These are phyloP conservation scores for Aphanomyces invadans DNA, from an alignment of 352 stramenopile species.

Conservation along the genomic window DNA sequence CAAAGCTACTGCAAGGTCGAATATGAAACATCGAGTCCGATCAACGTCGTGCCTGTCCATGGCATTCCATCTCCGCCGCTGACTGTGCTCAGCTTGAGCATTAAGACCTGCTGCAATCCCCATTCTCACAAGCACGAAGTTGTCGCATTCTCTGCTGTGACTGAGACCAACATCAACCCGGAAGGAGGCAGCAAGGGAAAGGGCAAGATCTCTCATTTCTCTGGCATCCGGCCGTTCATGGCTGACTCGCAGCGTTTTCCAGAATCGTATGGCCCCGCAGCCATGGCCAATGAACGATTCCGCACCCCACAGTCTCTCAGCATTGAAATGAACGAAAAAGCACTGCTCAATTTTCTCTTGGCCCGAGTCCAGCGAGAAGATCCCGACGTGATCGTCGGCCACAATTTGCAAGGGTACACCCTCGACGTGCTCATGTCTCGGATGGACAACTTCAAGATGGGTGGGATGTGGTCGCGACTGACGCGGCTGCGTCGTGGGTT, in stretches of 20 bases:
- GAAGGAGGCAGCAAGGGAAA: conserved; percentile 35
- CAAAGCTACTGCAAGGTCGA: conserved; percentile 92
- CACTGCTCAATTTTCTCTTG: conserved; percentile 81
- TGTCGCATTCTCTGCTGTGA: conserved; percentile 74
- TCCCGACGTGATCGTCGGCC: conserved; percentile 96
- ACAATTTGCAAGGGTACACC: conserved; percentile 98
- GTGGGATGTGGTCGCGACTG: conserved; percentile 73
- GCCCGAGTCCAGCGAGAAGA: conserved; percentile 93
- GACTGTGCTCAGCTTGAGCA: conserved; percentile 92
- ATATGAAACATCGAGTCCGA: conserved; percentile 87
- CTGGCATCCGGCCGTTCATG: conserved; percentile 66
- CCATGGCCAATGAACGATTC: conserved; percentile 54
- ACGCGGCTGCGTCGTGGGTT: conserved; percentile 71
- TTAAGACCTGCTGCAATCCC: conserved; percentile 97
- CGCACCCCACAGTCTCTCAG: conserved; percentile 37
- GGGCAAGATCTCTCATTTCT: conserved; percentile 68
- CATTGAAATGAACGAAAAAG: conserved; percentile 76
- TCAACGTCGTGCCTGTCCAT: conserved; percentile 80
- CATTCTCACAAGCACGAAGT: conserved; percentile 95
- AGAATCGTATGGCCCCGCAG: conserved; percentile 42
- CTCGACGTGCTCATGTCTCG: conserved; percentile 96
- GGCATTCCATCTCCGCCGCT: conserved; percentile 79
- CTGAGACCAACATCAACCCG: conserved; percentile 60
- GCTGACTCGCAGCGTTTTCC: conserved; percentile 49
- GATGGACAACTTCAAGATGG: conserved; percentile 89